Evolutionary conservation across 2,329 filamentous ascomycete species (phyloP).

Genomic region (Epichloe gansuensis): DNA sequence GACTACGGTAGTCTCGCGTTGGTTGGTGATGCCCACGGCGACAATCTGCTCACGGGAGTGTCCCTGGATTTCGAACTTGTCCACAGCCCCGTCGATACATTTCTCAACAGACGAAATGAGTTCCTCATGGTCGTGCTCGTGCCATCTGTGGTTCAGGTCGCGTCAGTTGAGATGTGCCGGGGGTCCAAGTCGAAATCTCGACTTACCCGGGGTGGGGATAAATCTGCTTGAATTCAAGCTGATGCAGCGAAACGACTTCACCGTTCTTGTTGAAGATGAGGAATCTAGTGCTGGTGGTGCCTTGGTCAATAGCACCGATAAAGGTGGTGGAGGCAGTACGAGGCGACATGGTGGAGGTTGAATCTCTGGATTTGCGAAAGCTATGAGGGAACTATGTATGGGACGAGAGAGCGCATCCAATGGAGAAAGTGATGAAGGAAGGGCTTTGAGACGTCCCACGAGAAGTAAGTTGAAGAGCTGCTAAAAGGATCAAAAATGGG

Average conservation of each 20-base stretch:
- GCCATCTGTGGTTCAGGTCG: conserved; percentile 48
- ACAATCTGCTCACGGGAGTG: conserved; percentile 56
- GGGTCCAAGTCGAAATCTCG: too few relatives aligned
- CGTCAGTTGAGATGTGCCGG: not conserved
- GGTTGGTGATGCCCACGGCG: conserved; percentile 69
- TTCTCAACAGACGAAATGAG: conserved; percentile 57
- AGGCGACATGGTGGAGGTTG: conserved; percentile 19
- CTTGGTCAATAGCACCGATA: conserved; percentile 68
- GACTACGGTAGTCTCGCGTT: conserved; percentile 68
- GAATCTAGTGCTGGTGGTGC: conserved; percentile 66
- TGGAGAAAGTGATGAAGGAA: conserved; percentile 1
- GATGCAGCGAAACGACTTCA: conserved; percentile 57
- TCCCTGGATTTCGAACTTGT: conserved; percentile 54
- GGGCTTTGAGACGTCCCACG: not conserved
- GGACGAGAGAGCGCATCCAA: conserved; percentile 13
- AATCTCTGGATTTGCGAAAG: not conserved
- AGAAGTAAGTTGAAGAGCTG: not conserved
- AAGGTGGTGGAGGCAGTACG: conserved; percentile 27
- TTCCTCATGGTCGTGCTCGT: conserved; percentile 71
- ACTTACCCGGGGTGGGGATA: conserved; percentile 60
- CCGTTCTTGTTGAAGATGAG: conserved; percentile 63
- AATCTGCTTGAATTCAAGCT: conserved; percentile 62
- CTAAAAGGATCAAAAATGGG: not conserved
- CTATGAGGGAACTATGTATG: conserved; percentile 7
- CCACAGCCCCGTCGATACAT: conserved; percentile 64